A percentile compares a stretch with the other conserved stretches of the same genome.
These are phyloP conservation scores for Sistotremastrum suecicum DNA, from an alignment of 768 basidiomycete species.

Conservation along the genomic window DNA sequence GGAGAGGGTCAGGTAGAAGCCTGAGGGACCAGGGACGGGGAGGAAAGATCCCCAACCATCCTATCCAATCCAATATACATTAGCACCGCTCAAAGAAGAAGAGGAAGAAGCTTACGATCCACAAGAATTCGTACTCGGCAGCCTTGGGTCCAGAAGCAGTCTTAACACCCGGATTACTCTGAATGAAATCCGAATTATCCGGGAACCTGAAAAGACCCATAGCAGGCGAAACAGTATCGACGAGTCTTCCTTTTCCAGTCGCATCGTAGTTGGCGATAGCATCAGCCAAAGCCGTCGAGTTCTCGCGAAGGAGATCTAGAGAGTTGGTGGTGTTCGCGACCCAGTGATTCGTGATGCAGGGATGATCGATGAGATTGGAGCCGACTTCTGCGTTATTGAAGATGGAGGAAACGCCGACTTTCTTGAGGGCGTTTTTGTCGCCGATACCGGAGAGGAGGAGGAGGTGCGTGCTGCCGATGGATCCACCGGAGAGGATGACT, in stretches of 20 bases:
- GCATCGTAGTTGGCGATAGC: neutral
- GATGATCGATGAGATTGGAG: constrained; percentile 21
- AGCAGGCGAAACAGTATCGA: too few relatives aligned
- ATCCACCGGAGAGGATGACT: constrained; percentile 12
- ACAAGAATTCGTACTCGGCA: too few relatives aligned
- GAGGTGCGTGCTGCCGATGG: constrained; percentile 15
- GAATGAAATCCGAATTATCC: too few relatives aligned
- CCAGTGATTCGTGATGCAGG: constrained; percentile 6
- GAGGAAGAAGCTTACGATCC: too few relatives aligned
- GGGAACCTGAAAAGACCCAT: too few relatives aligned
- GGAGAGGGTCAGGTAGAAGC: constrained; percentile 9
- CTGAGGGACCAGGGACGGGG: neutral
- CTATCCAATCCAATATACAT: too few relatives aligned
- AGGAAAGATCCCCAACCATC: too few relatives aligned
- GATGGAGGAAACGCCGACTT: constrained; percentile 10
- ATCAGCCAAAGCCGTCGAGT: neutral
- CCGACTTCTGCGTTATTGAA: constrained; percentile 23
- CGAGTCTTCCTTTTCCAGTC: too few relatives aligned
- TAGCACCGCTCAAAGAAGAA: too few relatives aligned
- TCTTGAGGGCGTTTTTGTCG: constrained; percentile 6
- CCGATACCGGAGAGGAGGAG: constrained; percentile 19
- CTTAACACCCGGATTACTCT: too few relatives aligned
- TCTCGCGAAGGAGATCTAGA: neutral
- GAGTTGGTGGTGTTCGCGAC: constrained; percentile 6
- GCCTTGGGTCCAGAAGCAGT: too few relatives aligned